phyloP scores from a whole-genome alignment of 1,284 basidiomycete genomes.

The Trametes hirsuta region DNA sequence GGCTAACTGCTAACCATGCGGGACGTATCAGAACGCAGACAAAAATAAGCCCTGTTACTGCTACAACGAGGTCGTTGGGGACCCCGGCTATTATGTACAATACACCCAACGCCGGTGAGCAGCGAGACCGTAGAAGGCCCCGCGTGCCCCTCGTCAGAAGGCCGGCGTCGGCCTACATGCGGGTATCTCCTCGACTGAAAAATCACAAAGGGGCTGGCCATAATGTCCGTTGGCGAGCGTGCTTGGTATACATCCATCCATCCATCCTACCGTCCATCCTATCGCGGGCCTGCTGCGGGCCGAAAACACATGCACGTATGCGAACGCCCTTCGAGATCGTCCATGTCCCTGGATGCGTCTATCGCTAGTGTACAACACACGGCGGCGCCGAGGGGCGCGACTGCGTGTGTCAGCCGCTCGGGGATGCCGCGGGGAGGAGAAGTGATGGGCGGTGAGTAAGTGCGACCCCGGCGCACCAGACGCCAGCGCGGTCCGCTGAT shows the following conservation, averaged over 20 bases:
- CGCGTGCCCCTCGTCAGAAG: no score
- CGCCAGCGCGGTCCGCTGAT: neutral
- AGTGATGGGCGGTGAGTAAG: neutral
- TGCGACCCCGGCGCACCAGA: conserved; percentile 4
- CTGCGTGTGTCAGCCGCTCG: neutral
- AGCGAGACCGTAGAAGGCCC: neutral
- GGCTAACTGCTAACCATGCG: neutral
- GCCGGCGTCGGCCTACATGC: no score
- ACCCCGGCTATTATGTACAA: conserved; percentile 16
- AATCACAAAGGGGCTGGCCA: conserved; percentile 1
- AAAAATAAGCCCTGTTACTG: conserved; percentile 10
- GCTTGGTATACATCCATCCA: neutral
- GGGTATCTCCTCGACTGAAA: neutral
- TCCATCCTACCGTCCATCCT: neutral
- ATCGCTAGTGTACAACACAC: conserved; percentile 6
- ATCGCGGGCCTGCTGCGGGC: no score
- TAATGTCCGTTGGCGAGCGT: conserved; percentile 6
- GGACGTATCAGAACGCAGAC: neutral
- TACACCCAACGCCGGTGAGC: neutral
- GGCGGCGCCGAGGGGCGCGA: neutral
- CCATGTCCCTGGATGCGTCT: neutral
- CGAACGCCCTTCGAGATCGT: neutral
- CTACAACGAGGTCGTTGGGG: conserved; percentile 15
- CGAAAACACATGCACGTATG: no score
- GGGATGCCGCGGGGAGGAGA: neutral